phyloP scores from a whole-genome alignment of 164 flowering plant species.

The Hamamelis virginiana region DNA sequence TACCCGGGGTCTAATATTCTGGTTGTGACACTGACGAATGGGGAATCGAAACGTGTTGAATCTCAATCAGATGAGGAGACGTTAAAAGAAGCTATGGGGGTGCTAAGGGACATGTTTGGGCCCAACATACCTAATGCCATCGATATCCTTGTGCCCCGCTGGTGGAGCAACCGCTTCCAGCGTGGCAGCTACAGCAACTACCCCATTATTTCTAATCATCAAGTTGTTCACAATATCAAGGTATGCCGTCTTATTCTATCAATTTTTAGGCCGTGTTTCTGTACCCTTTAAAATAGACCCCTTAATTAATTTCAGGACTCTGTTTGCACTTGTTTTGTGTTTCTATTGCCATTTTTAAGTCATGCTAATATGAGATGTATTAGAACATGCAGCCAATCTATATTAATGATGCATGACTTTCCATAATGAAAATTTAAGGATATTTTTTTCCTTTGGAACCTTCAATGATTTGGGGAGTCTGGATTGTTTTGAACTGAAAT shows the following conservation, averaged over 20 bases:
- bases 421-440: too few relatives aligned
- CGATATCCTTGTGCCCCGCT: slow-evolving; percentile 83
- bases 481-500: too few relatives aligned
- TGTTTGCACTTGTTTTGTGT: not conserved
- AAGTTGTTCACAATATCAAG: slow-evolving; percentile 58
- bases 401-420: too few relatives aligned
- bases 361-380: too few relatives aligned
- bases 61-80: slow-evolving; percentile 74
- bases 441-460: too few relatives aligned
- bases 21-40: slow-evolving; percentile 92
- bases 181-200: slow-evolving; percentile 96
- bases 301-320: not conserved
- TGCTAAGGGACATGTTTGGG: slow-evolving; percentile 88
- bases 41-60: slow-evolving; percentile 91
- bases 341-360: not conserved
- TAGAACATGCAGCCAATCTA: too few relatives aligned
- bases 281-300: too few relatives aligned
- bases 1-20: slow-evolving; percentile 89
- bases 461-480: too few relatives aligned
- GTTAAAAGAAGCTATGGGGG: slow-evolving; percentile 75
- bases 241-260: slow-evolving; percentile 25
- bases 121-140: slow-evolving; percentile 68
- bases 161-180: slow-evolving; percentile 97
- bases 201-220: slow-evolving; percentile 56
- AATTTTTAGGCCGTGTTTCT: not conserved